These are phyloP conservation scores for Elongisporangium undulatum DNA, from an alignment of 352 stramenopile species.

Conservation along the genomic window DNA sequence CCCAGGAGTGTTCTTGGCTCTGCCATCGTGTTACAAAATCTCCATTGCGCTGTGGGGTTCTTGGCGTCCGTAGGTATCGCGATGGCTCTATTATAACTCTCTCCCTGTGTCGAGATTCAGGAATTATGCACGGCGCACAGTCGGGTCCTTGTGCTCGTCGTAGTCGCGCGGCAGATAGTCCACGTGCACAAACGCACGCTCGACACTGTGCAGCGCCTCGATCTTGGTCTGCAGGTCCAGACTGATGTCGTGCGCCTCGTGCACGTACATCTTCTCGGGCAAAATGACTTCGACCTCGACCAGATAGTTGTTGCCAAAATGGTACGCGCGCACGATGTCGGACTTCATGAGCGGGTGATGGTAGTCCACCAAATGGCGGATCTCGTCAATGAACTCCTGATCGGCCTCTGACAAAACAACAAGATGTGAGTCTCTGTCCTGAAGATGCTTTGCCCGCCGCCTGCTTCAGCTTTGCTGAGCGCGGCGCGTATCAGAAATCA, in stretches of 20 bases:
- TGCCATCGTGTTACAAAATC: background rate
- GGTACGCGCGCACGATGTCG: slow-evolving; percentile 93
- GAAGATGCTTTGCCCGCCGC: no score
- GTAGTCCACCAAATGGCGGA: slow-evolving; percentile 83
- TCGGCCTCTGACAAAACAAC: slow-evolving; percentile 60
- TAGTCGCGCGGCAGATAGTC: slow-evolving; percentile 92
- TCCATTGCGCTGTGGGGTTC: background rate
- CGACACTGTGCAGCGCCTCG: slow-evolving; percentile 93
- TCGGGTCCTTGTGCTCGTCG: slow-evolving; percentile 88
- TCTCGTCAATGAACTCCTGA: slow-evolving; percentile 92
- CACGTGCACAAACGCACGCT: slow-evolving; percentile 97
- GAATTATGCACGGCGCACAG: slow-evolving; percentile 34
- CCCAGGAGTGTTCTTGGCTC: background rate
- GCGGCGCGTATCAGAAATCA: slow-evolving; percentile 1
- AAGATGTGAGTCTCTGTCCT: background rate
- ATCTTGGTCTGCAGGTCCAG: slow-evolving; percentile 96
- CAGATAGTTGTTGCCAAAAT: slow-evolving; percentile 97
- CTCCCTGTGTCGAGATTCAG: background rate
- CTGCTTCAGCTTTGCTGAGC: slow-evolving; percentile 1
- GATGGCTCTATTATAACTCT: background rate
- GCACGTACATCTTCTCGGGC: slow-evolving; percentile 88
- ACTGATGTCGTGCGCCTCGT: slow-evolving; percentile 95
- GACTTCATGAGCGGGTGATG: slow-evolving; percentile 88
- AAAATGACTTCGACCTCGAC: slow-evolving; percentile 84
- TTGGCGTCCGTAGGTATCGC: background rate